Conservation (phyloP, 257 asterid genomes). For the Thymus mandschuricus region DNA sequence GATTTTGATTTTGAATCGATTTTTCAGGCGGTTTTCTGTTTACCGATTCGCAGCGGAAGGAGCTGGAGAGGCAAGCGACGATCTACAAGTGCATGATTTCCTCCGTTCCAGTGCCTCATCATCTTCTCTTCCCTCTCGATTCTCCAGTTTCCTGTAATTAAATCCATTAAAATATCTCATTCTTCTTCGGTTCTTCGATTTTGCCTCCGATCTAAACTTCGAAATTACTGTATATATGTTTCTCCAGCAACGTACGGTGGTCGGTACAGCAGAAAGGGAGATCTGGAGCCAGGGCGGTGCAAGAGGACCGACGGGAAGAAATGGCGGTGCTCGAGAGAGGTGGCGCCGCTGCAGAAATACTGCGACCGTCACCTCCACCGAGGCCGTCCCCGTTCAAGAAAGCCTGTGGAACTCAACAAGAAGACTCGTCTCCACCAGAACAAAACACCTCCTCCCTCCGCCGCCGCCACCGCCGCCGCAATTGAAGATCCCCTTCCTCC, state of each 20-base stretch:
- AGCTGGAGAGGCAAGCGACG: conserved; percentile 80
- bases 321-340: conserved; percentile 87
- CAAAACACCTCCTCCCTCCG: conserved; percentile 19
- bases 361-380: conserved; percentile 88
- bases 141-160: conserved; percentile 46
- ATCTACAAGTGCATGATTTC: conserved; percentile 71
- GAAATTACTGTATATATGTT: neutral
- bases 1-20: neutral
- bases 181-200: too few species aligned
- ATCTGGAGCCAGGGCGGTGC: conserved; percentile 84
- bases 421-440: conserved; percentile 31
- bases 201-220: neutral
- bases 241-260: conserved; percentile 31
- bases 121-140: conserved; percentile 60
- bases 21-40: conserved; percentile 58
- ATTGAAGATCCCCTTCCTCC: neutral
- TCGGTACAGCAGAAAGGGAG: conserved; percentile 48
- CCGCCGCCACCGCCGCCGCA: too few species aligned
- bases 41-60: conserved; percentile 73
- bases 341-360: conserved; percentile 74
- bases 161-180: neutral
- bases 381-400: conserved; percentile 99
- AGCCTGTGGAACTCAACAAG: conserved; percentile 76
- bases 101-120: conserved; percentile 65
- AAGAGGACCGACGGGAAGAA: conserved; percentile 88